Base-by-base conservation (phyloP, 2,329 filamentous ascomycete genomes). In the Cladorrhinum sp. region DNA sequence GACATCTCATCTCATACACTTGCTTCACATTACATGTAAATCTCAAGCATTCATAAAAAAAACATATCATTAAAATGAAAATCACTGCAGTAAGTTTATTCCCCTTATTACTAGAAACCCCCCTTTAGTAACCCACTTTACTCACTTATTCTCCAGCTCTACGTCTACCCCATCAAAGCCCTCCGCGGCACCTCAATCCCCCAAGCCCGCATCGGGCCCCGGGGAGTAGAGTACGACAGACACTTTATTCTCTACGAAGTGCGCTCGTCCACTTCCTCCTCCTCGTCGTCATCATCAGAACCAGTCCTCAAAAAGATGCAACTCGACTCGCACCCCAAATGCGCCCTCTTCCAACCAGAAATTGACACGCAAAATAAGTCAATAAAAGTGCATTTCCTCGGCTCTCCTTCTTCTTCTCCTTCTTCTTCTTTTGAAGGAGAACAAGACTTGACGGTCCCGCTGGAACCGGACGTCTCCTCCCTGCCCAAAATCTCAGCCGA, bases 81-180 rank as follows among this genome's bases (percentile, higher is more conserved):
- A 63, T 69, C 29, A 64, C 65, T 25, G 50, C 59, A 1, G 66
- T 66, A 62, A 54, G 61, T 60, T 41, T 22, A n/a, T 10, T 25
- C 24, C 36, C 32, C 10, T n/a, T 32, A 5, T 13, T 9, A 6
- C 24, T 48, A 29, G 9, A 36, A 2, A 32, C 12, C 10, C 12
- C 32, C 9, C 10, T 12, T 36, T 36, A 45, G 20, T n/a, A 32
- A 20, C 41, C 16, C 41, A 45, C 18, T 10, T 51, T 20, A 52
- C 38, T 13, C 49, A 1, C 58, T 36, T 18, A 48, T 10, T 7
- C 1, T 12, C 7, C 64, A 87, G 83, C 79, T 92, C 36, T 90
- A 87, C 73, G 79, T 89, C 52, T 91, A 92, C 71, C 88, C 89
- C 48, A 86, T 92, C 75, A 92, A 92, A 71, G 87, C 82, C 7